Base-by-base conservation (phyloP, 345 rosid genomes). In the Raphanus raphanistrum region DNA sequence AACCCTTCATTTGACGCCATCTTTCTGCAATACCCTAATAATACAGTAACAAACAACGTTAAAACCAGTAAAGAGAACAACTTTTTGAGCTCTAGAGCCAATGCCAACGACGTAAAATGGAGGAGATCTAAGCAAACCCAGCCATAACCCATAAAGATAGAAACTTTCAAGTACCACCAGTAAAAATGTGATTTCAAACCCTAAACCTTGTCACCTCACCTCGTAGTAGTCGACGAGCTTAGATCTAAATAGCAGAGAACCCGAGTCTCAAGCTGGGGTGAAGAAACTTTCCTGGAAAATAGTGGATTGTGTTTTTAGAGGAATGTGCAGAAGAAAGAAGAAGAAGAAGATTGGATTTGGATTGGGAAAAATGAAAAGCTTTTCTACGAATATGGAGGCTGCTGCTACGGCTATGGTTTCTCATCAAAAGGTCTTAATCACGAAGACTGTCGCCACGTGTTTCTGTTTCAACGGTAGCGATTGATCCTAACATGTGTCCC, bases 1-100 rank as follows among this genome's bases (percentile, higher is more conserved):
- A 94, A 91, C 36, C 92, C 98, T 77, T 88, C 94, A 28, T 16
- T 63, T 32, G 67, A 63, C 48, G 67, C 67, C 72, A 92, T 94
- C 80, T 76, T 75, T 58, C 48, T 17, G 72, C 17, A 54, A 62
- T 79, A 66, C 55, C 73, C 70, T 50, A 16, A 21, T 21, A 45
- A 4, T 15, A 60, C 48, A 61, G 60, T 21, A 21, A 21, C 21
- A 6, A 64, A 36, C 65, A 63, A 21, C n/a, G 2, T 55, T 21
- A 21, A 58, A 58, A 72, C 1, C 31, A 58, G 21, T 8, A 5
- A 65, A 38, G 59, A 55, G 36, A 78, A 65, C 43, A 72, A n/a
- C 35, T 65, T 38, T 38, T 57, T 32, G 59, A 70, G 58, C 25
- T 55, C 60, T 57, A 66, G 16, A 67, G 67, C 45, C 27, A 29